Percentiles rank a stretch among this genome's conserved stretches.
Evolutionary conservation across 2,329 filamentous ascomycete species (phyloP).

Genomic region (Aspergillus jensenii): DNA sequence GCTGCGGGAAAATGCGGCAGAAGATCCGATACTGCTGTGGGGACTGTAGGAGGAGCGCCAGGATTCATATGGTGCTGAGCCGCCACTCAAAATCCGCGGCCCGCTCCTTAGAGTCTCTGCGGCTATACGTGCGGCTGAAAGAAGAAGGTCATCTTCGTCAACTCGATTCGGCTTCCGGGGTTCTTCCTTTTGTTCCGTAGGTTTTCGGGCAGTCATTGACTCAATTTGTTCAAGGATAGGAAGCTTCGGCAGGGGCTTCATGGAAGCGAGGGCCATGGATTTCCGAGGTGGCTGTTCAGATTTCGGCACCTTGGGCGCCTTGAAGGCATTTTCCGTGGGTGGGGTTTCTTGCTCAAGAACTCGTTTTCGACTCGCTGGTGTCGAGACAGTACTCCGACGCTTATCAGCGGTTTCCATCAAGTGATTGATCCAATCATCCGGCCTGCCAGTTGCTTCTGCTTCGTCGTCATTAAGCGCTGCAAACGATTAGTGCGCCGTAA

Average conservation of each 20-base stretch:
- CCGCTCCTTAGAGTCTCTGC: constrained; percentile 41
- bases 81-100: constrained; percentile 31
- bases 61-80: constrained; percentile 23
- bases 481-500: neutral
- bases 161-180: constrained; percentile 27
- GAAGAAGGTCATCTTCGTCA: constrained; percentile 43
- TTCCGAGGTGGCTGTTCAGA: constrained; percentile 18
- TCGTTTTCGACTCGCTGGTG: constrained; percentile 28
- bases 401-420: constrained; percentile 24
- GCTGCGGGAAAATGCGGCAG: constrained; percentile 25
- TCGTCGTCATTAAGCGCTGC: constrained; percentile 10
- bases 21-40: constrained; percentile 26
- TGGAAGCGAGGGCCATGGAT: constrained; percentile 31
- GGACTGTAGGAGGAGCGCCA: constrained; percentile 28
- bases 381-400: constrained; percentile 21
- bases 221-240: constrained; percentile 36
- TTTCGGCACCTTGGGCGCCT: constrained; percentile 26
- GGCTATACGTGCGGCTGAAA: constrained; percentile 42
- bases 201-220: constrained; percentile 26
- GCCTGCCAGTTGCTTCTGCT: constrained; percentile 10
- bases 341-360: constrained; percentile 20
- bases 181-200: constrained; percentile 21
- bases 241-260: constrained; percentile 32
- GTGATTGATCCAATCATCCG: constrained; percentile 19
- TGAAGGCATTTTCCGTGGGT: constrained; percentile 18